Base-by-base conservation (phyloP, 1,139 yeast genomes). In the Meyerozyma guilliermondii region DNA sequence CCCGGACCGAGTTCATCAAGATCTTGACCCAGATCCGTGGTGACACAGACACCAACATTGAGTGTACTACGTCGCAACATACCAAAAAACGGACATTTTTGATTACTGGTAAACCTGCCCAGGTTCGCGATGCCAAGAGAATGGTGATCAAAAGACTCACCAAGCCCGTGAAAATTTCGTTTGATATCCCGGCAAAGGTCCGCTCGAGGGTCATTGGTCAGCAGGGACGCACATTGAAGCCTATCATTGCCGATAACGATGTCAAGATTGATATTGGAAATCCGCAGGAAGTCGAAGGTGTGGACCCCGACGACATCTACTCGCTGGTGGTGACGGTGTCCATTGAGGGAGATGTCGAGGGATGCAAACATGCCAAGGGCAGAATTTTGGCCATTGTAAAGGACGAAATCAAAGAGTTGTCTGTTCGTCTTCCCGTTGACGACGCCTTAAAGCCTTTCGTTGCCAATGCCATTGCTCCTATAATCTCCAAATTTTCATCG, bases 171-270 rank as follows among this genome's bases (percentile, higher is more conserved):
- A 68, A 68, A 13, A 67, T 78, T 40, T 64, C 72, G 35, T 77
- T 92, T 58, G 64, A 72, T 38, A 80, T 92, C 44, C 98, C 98
- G 34, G 78, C 92, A 23, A 78, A 79, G 52, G 76, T 88, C 43
- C 80, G 96, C 62, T 77, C 95, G 4, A 77, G 80, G 45, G 79
- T 94, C 49, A 89, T 94, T 65, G 99, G 99, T 45, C 78, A 92
- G 39, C 87, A 83, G 62, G 99, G 98, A 57, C 77, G 77, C 52
- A 85, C 75, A 49, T 78, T 94, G 63, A 86, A 81, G 58, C 89
- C 92, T 46, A 87, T 94, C 53, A 75, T 86, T 44, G 84, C 76
- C 43, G 72, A 78, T 39, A 76, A 86, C 48, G 86, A 80, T 43
- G 88, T 87, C 43, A 84, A 74, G 54, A 78, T 92, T 58, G 89